Evolutionary conservation across 2,329 filamentous ascomycete genomes (phyloP).

Genomic region (Drechslerella coelobrocha): DNA sequence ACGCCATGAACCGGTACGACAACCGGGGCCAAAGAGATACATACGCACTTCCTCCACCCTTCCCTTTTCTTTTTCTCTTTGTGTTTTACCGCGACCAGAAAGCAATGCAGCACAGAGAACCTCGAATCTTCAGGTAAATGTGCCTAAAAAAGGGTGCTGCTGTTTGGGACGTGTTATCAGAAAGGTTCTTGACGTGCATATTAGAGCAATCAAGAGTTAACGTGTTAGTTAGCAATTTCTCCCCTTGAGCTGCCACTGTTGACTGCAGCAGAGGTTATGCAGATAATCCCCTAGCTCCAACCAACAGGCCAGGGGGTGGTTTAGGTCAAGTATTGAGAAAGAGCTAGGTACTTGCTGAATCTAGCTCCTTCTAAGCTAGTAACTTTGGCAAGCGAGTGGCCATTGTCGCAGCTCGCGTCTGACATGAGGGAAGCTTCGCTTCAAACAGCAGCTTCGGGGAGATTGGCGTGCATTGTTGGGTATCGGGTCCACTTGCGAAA

Average conservation of each 20-base stretch:
- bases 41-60: background rate
- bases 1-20: background rate
- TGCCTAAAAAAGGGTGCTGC: background rate
- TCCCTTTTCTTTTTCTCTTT: background rate
- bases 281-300: slow-evolving; percentile 38
- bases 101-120: background rate
- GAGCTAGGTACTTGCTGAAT: background rate
- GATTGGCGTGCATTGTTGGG: background rate
- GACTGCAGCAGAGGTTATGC: slow-evolving; percentile 27
- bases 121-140: background rate
- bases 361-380: background rate
- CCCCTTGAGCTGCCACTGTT: background rate
- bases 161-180: background rate
- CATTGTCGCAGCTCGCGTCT: background rate
- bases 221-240: background rate
- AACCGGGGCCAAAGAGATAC: background rate
- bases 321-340: background rate
- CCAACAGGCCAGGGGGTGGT: slow-evolving; percentile 19
- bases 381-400: background rate
- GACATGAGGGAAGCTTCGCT: background rate
- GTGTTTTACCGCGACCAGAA: background rate
- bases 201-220: background rate
- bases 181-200: slow-evolving; percentile 4
- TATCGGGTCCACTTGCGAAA: no score
- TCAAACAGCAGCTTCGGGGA: background rate